A percentile compares a stretch with the other conserved stretches of the same genome.
Conservation (phyloP, 2,329 filamentous ascomycete genomes). For the Scortechinia acanthostroma region DNA sequence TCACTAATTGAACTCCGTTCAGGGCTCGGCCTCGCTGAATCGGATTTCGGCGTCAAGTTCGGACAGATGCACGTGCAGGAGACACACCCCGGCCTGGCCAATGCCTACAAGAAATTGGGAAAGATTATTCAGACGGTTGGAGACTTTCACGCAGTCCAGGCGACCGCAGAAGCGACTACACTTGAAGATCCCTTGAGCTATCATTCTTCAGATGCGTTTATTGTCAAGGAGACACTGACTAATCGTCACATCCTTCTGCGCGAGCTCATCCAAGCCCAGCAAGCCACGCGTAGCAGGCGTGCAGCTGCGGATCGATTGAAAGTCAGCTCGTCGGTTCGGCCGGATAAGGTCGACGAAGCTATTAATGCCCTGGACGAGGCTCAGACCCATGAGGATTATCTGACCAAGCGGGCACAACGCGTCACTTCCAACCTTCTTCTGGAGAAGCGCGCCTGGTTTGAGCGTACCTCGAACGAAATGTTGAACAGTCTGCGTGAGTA, state of each 20-base stretch:
- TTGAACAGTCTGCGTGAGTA: constrained; percentile 81
- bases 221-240: constrained; percentile 95
- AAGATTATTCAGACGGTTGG: constrained; percentile 88
- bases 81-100: constrained; percentile 77
- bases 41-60: constrained; percentile 86
- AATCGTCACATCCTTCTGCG: constrained; percentile 95
- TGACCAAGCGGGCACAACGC: constrained; percentile 77
- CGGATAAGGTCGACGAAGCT: constrained; percentile 97
- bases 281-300: constrained; percentile 73
- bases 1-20: constrained; percentile 11
- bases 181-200: constrained; percentile 90
- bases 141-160: constrained; percentile 92
- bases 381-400: constrained; percentile 70
- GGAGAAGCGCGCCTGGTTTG: constrained; percentile 87
- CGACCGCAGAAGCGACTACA: constrained; percentile 90
- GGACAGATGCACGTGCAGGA: constrained; percentile 83
- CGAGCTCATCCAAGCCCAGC: constrained; percentile 85
- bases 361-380: constrained; percentile 85
- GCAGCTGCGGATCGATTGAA: constrained; percentile 84
- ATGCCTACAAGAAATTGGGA: constrained; percentile 89
- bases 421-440: constrained; percentile 83
- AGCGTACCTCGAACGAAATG: constrained; percentile 77
- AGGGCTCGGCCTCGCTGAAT: constrained; percentile 87
- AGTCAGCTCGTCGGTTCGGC: constrained; percentile 74
- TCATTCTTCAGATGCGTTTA: constrained; percentile 90